phyloP scores from a whole-genome alignment of 1,284 basidiomycete species.

The Crocinoboletus sp. region DNA sequence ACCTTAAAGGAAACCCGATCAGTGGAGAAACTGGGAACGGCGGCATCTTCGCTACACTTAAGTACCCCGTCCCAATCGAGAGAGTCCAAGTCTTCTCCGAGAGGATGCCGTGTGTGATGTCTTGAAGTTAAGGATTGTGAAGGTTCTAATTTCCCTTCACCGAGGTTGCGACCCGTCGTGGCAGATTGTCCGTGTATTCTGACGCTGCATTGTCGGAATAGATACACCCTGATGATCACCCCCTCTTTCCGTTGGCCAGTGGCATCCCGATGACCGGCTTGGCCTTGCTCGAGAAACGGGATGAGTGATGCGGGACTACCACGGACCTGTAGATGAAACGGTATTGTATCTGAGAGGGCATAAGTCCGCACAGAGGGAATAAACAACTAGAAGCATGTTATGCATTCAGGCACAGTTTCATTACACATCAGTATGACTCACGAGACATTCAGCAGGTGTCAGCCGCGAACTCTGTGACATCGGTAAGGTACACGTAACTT shows the following conservation, averaged over 20 bases:
- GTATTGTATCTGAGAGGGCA: constrained; percentile 29
- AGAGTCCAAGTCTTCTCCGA: constrained; percentile 16
- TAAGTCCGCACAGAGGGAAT: constrained; percentile 26
- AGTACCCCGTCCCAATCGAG: constrained; percentile 32
- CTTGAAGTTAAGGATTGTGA: constrained; percentile 8
- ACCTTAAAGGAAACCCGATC: constrained; percentile 25
- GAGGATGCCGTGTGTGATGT: constrained; percentile 5
- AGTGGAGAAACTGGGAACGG: constrained; percentile 21
- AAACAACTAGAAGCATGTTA: constrained; percentile 22
- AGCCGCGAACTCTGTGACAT: constrained; percentile 20
- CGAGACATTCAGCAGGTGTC: constrained; percentile 25
- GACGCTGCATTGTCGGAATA: constrained; percentile 20
- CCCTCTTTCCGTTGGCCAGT: constrained; percentile 2
- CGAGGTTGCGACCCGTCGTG: constrained; percentile 8
- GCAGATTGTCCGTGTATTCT: constrained; percentile 17
- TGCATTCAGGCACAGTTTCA: background rate
- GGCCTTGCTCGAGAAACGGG: constrained; percentile 24
- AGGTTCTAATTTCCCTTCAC: constrained; percentile 22
- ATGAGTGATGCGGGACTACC: constrained; percentile 25
- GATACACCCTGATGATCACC: constrained; percentile 21
- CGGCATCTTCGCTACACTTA: constrained; percentile 18
- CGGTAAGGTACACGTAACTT: constrained; percentile 24
- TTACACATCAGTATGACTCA: constrained; percentile 14
- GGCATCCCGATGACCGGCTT: background rate
- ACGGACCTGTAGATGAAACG: constrained; percentile 31